Conservation (phyloP, 371 early-diverging fungal genomes). For the Blakeslea trispora region DNA sequence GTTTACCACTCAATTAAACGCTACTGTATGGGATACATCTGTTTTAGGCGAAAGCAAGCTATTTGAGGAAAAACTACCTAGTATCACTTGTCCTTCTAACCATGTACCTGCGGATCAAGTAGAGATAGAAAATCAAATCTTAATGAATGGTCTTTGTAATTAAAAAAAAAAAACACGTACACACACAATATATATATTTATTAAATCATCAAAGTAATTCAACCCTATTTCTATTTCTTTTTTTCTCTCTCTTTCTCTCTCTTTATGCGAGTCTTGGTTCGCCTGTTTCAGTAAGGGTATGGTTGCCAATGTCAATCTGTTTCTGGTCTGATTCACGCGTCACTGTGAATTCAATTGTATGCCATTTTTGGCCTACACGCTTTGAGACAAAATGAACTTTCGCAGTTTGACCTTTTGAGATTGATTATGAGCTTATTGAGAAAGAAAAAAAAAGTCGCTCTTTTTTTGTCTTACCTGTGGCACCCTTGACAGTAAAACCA, state of each 20-base stretch:
- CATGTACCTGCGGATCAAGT: constrained; percentile 49
- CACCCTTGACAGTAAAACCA: constrained; percentile 57
- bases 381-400: constrained; percentile 44
- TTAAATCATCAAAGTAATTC: too few species aligned
- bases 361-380: constrained; percentile 41
- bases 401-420: constrained; percentile 51
- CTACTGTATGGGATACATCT: constrained; percentile 44
- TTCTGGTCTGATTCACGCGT: constrained; percentile 37
- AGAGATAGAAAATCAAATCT: constrained; percentile 52
- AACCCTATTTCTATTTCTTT: too few species aligned
- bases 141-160: constrained; percentile 44
- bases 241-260: too few species aligned
- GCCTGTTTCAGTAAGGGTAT: constrained; percentile 40
- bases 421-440: too few species aligned
- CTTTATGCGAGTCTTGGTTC: too few species aligned
- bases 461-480: constrained; percentile 42
- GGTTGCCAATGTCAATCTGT: constrained; percentile 37
- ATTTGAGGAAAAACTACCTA: constrained; percentile 35
- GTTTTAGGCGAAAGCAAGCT: constrained; percentile 36
- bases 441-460: background rate
- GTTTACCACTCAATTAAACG: constrained; percentile 33
- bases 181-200: too few species aligned
- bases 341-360: constrained; percentile 41
- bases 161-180: constrained; percentile 9
- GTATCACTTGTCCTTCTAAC: constrained; percentile 41